A percentile compares a stretch with the other conserved stretches of the same genome.
Evolutionary conservation across 805 yeast genomes (phyloP).

Genomic region (Starmerella stigmatis): DNA sequence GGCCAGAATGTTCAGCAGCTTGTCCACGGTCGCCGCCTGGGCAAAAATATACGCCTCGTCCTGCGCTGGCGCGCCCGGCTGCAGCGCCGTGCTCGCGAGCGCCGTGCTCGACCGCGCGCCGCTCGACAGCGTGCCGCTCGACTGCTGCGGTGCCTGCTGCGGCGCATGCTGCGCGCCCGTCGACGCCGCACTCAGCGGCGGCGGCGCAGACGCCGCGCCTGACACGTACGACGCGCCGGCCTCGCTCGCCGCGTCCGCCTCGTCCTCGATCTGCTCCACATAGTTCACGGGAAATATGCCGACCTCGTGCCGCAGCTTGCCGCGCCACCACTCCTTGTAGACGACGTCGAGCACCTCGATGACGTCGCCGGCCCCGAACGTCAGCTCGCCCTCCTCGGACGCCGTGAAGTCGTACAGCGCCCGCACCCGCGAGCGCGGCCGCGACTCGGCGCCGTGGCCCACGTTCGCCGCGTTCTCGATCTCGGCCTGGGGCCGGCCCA

Average conservation of each 20-base stretch:
- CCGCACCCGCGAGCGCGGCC: slow-evolving; percentile 43
- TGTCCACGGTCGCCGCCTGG: slow-evolving; percentile 54
- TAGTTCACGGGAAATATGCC: slow-evolving; percentile 92
- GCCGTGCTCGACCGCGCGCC: background rate
- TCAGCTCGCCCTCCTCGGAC: slow-evolving; percentile 74
- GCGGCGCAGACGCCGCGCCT: background rate
- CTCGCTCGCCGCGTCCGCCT: background rate
- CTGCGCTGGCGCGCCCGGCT: slow-evolving; percentile 2
- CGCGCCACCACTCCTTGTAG: slow-evolving; percentile 93
- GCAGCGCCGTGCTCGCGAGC: background rate
- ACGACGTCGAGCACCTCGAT: slow-evolving; percentile 80
- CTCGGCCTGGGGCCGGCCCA: slow-evolving; percentile 11
- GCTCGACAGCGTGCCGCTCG: too few relatives aligned
- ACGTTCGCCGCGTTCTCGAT: slow-evolving; percentile 7
- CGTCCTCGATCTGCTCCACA: slow-evolving; percentile 36
- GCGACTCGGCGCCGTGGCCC: background rate
- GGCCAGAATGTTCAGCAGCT: slow-evolving; percentile 48
- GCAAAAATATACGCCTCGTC: slow-evolving; percentile 46
- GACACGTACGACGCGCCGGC: background rate
- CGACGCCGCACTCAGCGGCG: background rate
- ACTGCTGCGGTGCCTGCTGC: too few relatives aligned
- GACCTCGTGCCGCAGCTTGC: slow-evolving; percentile 63
- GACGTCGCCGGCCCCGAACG: slow-evolving; percentile 77
- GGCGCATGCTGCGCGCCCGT: background rate
- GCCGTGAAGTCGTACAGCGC: slow-evolving; percentile 77